These are phyloP conservation scores for Luffa acutangula DNA, from an alignment of 306 rosid species.

Conservation along the genomic window DNA sequence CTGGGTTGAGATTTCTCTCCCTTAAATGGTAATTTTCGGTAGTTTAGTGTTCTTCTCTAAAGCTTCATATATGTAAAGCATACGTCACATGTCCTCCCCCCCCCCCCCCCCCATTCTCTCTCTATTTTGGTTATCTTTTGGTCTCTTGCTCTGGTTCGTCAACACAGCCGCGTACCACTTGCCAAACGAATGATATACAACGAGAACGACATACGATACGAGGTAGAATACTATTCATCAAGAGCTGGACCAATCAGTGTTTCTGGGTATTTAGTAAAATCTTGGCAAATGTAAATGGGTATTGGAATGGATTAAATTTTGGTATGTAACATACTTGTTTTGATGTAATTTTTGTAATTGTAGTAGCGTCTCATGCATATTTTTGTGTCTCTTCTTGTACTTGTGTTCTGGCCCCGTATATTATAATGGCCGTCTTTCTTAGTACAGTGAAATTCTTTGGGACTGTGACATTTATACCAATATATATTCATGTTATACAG, in stretches of 20 bases:
- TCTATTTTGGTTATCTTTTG: neutral
- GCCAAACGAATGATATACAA: constrained; percentile 2
- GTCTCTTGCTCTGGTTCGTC: neutral
- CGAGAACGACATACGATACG: constrained; percentile 10
- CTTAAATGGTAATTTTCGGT: constrained; percentile 5
- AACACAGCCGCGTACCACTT: neutral
- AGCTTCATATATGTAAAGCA: constrained; percentile 29
- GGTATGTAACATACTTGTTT: constrained; percentile 9
- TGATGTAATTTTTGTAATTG: constrained; percentile 45
- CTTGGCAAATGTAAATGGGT: constrained; percentile 47
- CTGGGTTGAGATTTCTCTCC: constrained; percentile 1
- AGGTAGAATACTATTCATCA: constrained; percentile 24
- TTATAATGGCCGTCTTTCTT: constrained; percentile 8
- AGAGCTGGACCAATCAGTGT: constrained; percentile 26
- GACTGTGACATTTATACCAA: neutral
- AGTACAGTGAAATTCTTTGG: constrained; percentile 17
- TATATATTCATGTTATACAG: constrained; percentile 5
- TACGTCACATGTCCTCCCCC: neutral
- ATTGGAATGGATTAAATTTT: constrained; percentile 29
- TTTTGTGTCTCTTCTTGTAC: neutral
- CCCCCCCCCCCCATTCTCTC: neutral
- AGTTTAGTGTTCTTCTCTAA: constrained; percentile 17
- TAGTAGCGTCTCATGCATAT: constrained; percentile 20
- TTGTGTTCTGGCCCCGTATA: constrained; percentile 5
- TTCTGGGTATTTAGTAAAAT: constrained; percentile 8